Base-by-base conservation (phyloP, 345 rosid genomes). In the Adansonia digitata region DNA sequence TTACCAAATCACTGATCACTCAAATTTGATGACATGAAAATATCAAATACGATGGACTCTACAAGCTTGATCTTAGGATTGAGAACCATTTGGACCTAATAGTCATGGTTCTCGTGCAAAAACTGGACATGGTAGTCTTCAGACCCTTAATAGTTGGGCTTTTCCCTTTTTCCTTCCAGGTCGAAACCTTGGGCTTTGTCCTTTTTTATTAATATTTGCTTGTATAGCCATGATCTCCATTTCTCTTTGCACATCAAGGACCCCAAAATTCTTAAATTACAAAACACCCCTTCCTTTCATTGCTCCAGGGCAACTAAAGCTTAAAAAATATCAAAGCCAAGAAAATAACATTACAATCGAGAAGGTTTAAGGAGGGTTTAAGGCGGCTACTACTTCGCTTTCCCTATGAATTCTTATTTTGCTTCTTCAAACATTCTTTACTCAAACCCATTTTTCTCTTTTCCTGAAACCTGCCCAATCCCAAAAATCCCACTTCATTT, bases 351-450 rank as follows among this genome's bases (percentile, higher is more conserved):
- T 22, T 43, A 26, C 13, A 56, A 6, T 17, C 64, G 43, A 46
- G 12, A 74, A 82, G 90, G 90, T 85, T 88, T 81, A 80, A 65
- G 84, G 68, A 75, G 90, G 90, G 92, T 84, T 88, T 85, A 79
- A 80, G 86, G 82, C 81, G 86, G 83, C 83, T 37, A 18, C 72
- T 0, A 0, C 75, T n/a, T 39, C 42, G 3, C 0, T 48, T n/a
- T 22, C 22, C 4, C 0, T 35, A 74, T 68, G 69, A 75, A 27
- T 43, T 29, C 39, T 2, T n/a, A 35, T 17, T 13, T 46, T 53
- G 7, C 0, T 55, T 56, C 53, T 2, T 20, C 49, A 24, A 27
- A 14, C 34, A 45, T 26, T 15, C 35, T 1, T 26, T 34, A 20
- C 57, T 35, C 46, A 45, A 61, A 26, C 51, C 39, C 74, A 72